Evolutionary conservation across 2,329 filamentous ascomycete species (phyloP), one percentile per base, ranked within the genome.

Genomic region (Blastomyces percursus): DNA sequence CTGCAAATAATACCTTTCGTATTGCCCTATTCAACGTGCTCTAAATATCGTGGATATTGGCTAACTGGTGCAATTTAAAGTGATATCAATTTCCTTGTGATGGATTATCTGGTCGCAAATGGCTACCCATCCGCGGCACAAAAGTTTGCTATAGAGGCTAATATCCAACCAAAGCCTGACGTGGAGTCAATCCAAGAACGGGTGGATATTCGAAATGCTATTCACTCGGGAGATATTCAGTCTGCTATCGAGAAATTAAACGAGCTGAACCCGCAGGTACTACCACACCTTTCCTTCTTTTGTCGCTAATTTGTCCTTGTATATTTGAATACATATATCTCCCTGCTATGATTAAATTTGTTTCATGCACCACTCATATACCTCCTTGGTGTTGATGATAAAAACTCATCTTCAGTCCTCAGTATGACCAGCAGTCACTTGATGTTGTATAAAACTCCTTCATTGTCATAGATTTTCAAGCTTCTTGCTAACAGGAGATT

Each of bases 351-450:
- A 99, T 99, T 96, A 96, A 81, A 90, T 82, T 83, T 82, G 88
- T 82, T 92, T 96, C 93, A 99, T 99, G 94, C 94, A 99, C 94
- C 94, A 99, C 94, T 91, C 94, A 91, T 94, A 97, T 70, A 85
- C 82, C 82, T 83, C 85, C 81, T 59, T 35, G 86, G 86, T 84
- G 78, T 85, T 94, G 94, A 95, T 95, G 93, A 97, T 80, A 85
- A 83, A 79, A 80, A 81, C 79, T 78, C 78, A 79, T 84, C 86
- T 89, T 89, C 86, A 90, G 85, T 89, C 85, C 84, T 89, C 85
- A 89, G 84, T 87, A 91, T 94, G 90, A 95, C 81, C 82, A 79
- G 76, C 68, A 70, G 50, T 32, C 60, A 63, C 60, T 64, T 65
- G 44, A 32, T 40, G 60, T 51, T 61, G 65, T 61, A 61, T 62